Evolutionary conservation across 768 basidiomycete genomes (phyloP), one percentile per base, ranked within the genome.

Genomic region (Tulasnella sp.): DNA sequence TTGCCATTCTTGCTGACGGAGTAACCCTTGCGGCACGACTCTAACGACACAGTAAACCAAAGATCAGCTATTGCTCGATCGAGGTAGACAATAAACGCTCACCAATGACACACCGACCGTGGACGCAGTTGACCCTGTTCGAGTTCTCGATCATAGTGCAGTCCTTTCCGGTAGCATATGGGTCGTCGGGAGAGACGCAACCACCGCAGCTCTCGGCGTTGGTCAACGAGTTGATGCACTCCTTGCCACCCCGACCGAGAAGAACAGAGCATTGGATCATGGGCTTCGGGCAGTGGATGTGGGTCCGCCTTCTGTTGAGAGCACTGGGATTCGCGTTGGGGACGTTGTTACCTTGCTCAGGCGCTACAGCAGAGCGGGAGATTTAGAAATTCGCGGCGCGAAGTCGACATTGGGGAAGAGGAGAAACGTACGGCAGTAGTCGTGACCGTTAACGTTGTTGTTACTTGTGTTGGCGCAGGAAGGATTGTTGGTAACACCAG

Each of bases 141-240:
- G 82, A 82, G 65, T 81, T 76, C n/a, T 82, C 80, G 73, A 84
- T 83, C 11, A 78, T 77, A 66, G 82, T 83, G 77, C 84, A 85
- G 76, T 84, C 83, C 44, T 82, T 75, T 1, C 83, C 83, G 8
- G 37, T 39, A 12, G 52, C 16, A n/a, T 41, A 14, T 12, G 22
- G 29, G 22, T 26, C 34, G 19, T 34, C 37, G 11, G 26, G 9
- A 9, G 9, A 62, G 22, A 72, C 40, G 62, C 71, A 72, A 16
- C 71, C 71, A 72, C 71, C 71, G 36, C 71, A 72, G 29, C 37
- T 64, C n/a, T 72, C 59, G 5, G 41, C n/a, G 39, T 72, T 26
- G 41, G 22, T 65, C 22, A 4, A 11, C 16, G 62, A 12, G 37
- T 72, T 62, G 26, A 72, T 29, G 52, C 69, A 71, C 26, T 71